Percentiles rank a stretch among this genome's conserved stretches.
phyloP scores from a whole-genome alignment of 352 stramenopile genomes.

The Pilasporangium apinafurcum region DNA sequence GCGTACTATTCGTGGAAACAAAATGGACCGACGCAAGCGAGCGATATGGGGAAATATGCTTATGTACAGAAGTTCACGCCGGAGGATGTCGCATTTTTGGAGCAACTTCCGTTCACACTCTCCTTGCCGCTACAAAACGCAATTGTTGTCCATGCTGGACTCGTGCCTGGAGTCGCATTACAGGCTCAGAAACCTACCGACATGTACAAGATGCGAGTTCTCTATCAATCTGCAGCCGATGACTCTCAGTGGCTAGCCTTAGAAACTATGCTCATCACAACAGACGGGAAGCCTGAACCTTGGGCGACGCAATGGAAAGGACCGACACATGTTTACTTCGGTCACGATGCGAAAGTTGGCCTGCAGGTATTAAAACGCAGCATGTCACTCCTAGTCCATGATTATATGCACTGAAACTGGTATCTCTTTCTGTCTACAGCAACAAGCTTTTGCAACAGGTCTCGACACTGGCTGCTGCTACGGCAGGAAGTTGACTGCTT shows the following conservation, averaged over 20 bases:
- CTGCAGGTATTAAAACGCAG: constrained; percentile 44
- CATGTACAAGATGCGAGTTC: constrained; percentile 92
- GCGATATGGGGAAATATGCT: constrained; percentile 35
- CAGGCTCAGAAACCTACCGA: constrained; percentile 80
- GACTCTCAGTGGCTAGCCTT: constrained; percentile 19
- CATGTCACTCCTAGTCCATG: background rate
- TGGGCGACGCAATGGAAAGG: constrained; percentile 84
- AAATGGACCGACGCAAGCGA: constrained; percentile 3
- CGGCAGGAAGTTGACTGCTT: constrained; percentile 77
- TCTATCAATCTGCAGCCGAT: constrained; percentile 29
- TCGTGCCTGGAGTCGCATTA: constrained; percentile 52
- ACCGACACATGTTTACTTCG: constrained; percentile 85
- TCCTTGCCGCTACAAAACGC: constrained; percentile 48
- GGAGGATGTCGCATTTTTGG: constrained; percentile 58
- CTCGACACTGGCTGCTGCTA: constrained; percentile 92
- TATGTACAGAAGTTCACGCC: constrained; percentile 57
- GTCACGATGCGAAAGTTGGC: constrained; percentile 82
- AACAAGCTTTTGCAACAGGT: constrained; percentile 85
- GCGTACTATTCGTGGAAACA: constrained; percentile 47
- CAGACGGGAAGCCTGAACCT: constrained; percentile 14
- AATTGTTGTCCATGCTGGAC: constrained; percentile 69
- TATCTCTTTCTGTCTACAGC: constrained; percentile 17
- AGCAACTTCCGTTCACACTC: constrained; percentile 75
- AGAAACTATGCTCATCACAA: constrained; percentile 21
- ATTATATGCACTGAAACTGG: background rate